phyloP scores from a whole-genome alignment of 2,329 filamentous ascomycete species.

The Teratosphaeria destructans region DNA sequence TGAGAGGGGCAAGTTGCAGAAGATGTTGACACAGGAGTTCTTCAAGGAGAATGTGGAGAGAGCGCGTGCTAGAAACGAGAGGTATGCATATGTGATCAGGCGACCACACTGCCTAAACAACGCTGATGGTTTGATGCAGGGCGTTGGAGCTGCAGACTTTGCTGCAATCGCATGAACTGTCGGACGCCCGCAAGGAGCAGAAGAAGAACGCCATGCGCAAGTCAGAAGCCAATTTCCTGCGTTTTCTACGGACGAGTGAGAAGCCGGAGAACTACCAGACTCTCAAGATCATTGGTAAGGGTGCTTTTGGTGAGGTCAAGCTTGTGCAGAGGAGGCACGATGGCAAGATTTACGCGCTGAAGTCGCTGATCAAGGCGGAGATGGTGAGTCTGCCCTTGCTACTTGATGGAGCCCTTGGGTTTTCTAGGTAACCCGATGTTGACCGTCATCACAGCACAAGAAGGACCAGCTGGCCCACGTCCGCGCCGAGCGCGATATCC shows the following conservation, averaged over 20 bases:
- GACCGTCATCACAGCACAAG: constrained; percentile 55
- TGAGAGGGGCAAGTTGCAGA: constrained; percentile 57
- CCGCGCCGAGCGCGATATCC: constrained; percentile 90
- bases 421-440: constrained; percentile 1
- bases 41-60: constrained; percentile 98
- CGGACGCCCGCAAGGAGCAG: constrained; percentile 66
- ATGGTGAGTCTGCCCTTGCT: constrained; percentile 48
- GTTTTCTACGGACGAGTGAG: constrained; percentile 88
- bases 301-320: constrained; percentile 96
- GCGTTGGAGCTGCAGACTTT: constrained; percentile 87
- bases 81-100: constrained; percentile 42
- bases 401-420: background rate
- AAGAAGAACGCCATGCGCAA: constrained; percentile 76
- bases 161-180: constrained; percentile 64
- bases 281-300: constrained; percentile 97
- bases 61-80: constrained; percentile 86
- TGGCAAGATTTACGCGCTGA: constrained; percentile 95
- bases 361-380: constrained; percentile 95
- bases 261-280: constrained; percentile 90
- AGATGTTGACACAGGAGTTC: constrained; percentile 62
- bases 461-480: constrained; percentile 97
- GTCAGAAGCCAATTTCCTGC: constrained; percentile 84
- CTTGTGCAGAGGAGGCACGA: constrained; percentile 93
- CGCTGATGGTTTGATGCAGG: constrained; percentile 37
- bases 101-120: background rate